Conservation (phyloP, 257 asterid genomes). For the Gentiana dahurica region DNA sequence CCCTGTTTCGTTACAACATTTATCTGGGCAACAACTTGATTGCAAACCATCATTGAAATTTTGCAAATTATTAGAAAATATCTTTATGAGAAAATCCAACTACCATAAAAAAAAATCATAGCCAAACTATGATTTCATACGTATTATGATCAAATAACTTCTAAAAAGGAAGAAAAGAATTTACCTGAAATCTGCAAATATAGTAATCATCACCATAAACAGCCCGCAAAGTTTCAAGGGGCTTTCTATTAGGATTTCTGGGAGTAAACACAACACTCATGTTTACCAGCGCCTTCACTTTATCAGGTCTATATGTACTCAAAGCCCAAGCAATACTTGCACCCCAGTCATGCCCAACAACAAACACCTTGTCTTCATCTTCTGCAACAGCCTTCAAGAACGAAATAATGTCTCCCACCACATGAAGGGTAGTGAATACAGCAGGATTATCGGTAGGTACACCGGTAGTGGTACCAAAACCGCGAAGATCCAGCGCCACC, state of each 20-base stretch:
- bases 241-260: conserved; percentile 39
- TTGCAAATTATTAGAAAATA: too few relatives aligned
- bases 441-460: conserved; percentile 29
- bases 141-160: too few relatives aligned
- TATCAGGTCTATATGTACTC: conserved; percentile 64
- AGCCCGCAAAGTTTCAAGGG: conserved; percentile 30
- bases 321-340: conserved; percentile 62
- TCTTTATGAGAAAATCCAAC: too few relatives aligned
- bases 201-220: conserved; percentile 67
- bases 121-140: too few relatives aligned
- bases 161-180: too few relatives aligned
- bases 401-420: conserved; percentile 52
- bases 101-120: too few relatives aligned
- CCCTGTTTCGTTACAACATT: too few relatives aligned
- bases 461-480: conserved; percentile 53
- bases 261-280: conserved; percentile 54
- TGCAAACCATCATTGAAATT: too few relatives aligned
- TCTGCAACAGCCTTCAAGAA: conserved; percentile 35
- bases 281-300: conserved; percentile 55
- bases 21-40: too few relatives aligned
- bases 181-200: conserved; percentile 63
- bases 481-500: conserved; percentile 83
- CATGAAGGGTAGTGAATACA: conserved; percentile 46
- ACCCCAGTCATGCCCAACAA: conserved; percentile 91
- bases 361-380: conserved; percentile 43